Evolutionary conservation across 2,329 filamentous ascomycete species (phyloP).

Genomic region (Pleoardoris graminearum): DNA sequence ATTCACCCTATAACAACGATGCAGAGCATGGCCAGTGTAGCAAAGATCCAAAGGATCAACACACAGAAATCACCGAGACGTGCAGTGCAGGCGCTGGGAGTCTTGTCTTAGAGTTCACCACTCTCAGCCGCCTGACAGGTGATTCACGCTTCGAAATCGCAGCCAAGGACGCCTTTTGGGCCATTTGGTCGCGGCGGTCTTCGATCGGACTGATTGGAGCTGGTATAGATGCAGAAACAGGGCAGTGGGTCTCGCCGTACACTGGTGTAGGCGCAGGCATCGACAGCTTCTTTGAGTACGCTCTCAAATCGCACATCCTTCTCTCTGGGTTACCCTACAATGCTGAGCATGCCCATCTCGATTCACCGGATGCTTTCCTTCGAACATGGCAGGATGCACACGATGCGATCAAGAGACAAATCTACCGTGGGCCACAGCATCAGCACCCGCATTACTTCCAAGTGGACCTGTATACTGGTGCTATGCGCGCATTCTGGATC

Average conservation of each 20-base stretch:
- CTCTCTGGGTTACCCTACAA: slow-evolving; percentile 68
- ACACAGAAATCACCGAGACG: slow-evolving; percentile 84
- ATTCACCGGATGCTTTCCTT: slow-evolving; percentile 76
- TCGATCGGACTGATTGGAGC: slow-evolving; percentile 85
- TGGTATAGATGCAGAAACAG: slow-evolving; percentile 88
- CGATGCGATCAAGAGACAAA: slow-evolving; percentile 82
- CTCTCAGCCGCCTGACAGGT: slow-evolving; percentile 83
- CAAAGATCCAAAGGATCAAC: slow-evolving; percentile 50
- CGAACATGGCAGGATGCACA: slow-evolving; percentile 84
- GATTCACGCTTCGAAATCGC: slow-evolving; percentile 85
- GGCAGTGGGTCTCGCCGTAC: slow-evolving; percentile 83
- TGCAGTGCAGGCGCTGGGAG: slow-evolving; percentile 97
- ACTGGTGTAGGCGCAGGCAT: slow-evolving; percentile 96
- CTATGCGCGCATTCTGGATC: slow-evolving; percentile 88
- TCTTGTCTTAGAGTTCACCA: slow-evolving; percentile 89
- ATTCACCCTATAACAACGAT: slow-evolving; percentile 74
- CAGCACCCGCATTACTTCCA: slow-evolving; percentile 94
- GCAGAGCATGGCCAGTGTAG: slow-evolving; percentile 53
- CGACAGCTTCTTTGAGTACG: slow-evolving; percentile 98
- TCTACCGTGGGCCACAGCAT: slow-evolving; percentile 75
- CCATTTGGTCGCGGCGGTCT: slow-evolving; percentile 88
- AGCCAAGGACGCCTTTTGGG: slow-evolving; percentile 93
- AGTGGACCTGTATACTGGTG: slow-evolving; percentile 84
- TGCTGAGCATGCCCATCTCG: slow-evolving; percentile 59
- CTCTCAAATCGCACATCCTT: slow-evolving; percentile 89